Conservation (phyloP, 1,284 basidiomycete genomes). For the Inonotus hispidus region DNA sequence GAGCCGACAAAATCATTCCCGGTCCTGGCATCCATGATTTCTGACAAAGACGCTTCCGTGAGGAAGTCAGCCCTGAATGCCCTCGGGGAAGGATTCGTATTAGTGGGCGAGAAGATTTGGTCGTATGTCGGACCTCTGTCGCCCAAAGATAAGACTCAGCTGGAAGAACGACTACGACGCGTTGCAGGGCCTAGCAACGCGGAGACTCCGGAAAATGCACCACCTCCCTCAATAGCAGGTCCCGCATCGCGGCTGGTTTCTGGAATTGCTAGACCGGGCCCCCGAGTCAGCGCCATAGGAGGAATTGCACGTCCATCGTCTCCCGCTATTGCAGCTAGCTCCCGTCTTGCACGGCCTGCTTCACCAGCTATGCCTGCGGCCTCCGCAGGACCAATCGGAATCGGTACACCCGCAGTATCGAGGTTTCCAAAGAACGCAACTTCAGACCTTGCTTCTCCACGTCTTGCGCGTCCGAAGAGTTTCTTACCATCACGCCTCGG, state of each 20-base stretch:
- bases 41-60: conserved; percentile 84
- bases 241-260: conserved; percentile 48
- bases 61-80: conserved; percentile 78
- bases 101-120: conserved; percentile 86
- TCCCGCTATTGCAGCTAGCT: conserved; percentile 46
- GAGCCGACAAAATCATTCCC: conserved; percentile 79
- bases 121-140: conserved; percentile 70
- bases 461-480: conserved; percentile 50
- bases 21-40: conserved; percentile 73
- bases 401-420: conserved; percentile 41
- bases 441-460: conserved; percentile 39
- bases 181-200: conserved; percentile 57
- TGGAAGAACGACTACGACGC: conserved; percentile 86
- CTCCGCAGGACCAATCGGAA: conserved; percentile 35
- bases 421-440: conserved; percentile 25
- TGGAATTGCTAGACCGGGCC: conserved; percentile 38
- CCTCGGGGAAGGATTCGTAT: conserved; percentile 78
- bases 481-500: conserved; percentile 67
- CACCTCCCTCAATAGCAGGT: conserved; percentile 27
- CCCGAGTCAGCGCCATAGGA: conserved; percentile 38
- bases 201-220: conserved; percentile 32
- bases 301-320: conserved; percentile 54
- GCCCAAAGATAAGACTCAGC: conserved; percentile 84
- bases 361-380: conserved; percentile 52
- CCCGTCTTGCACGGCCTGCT: conserved; percentile 53